These are phyloP conservation scores for Colletotrichum trifolii DNA, from an alignment of 2,329 filamentous ascomycete species.

Conservation along the genomic window DNA sequence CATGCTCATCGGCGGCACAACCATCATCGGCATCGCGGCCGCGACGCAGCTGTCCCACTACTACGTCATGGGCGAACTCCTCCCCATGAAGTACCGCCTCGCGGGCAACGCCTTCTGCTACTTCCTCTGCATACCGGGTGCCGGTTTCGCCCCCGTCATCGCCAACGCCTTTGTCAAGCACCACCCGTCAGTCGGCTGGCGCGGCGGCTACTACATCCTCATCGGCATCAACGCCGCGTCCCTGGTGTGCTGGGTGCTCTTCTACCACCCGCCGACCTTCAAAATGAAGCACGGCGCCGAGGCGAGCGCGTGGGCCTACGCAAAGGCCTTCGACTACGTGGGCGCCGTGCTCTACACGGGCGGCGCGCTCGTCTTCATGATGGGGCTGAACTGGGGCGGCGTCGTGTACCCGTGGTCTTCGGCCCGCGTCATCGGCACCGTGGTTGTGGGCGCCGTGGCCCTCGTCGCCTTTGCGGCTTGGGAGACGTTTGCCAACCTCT, in stretches of 20 bases:
- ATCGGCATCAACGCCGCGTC: slow-evolving; percentile 43
- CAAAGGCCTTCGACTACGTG: slow-evolving; percentile 47
- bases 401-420: slow-evolving; percentile 47
- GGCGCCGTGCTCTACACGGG: slow-evolving; percentile 45
- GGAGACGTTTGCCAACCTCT: slow-evolving; percentile 42
- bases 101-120: slow-evolving; percentile 47
- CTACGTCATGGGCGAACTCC: slow-evolving; percentile 50
- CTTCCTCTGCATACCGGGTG: slow-evolving; percentile 45
- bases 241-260: slow-evolving; percentile 44
- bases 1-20: slow-evolving; percentile 49
- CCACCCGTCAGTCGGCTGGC: slow-evolving; percentile 42
- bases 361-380: slow-evolving; percentile 45
- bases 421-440: slow-evolving; percentile 43
- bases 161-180: slow-evolving; percentile 42
- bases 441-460: slow-evolving; percentile 42
- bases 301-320: slow-evolving; percentile 39
- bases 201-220: slow-evolving; percentile 44
- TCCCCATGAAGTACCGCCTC: slow-evolving; percentile 50
- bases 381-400: slow-evolving; percentile 48
- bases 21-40: slow-evolving; percentile 50
- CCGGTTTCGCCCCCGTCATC: slow-evolving; percentile 43
- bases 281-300: slow-evolving; percentile 43
- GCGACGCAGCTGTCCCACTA: slow-evolving; percentile 51
- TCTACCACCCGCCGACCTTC: slow-evolving; percentile 49
- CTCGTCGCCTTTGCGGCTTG: slow-evolving; percentile 43